Evolutionary conservation across 1,139 yeast species (phyloP).

Genomic region (Scheffersomyces segobiensis): DNA sequence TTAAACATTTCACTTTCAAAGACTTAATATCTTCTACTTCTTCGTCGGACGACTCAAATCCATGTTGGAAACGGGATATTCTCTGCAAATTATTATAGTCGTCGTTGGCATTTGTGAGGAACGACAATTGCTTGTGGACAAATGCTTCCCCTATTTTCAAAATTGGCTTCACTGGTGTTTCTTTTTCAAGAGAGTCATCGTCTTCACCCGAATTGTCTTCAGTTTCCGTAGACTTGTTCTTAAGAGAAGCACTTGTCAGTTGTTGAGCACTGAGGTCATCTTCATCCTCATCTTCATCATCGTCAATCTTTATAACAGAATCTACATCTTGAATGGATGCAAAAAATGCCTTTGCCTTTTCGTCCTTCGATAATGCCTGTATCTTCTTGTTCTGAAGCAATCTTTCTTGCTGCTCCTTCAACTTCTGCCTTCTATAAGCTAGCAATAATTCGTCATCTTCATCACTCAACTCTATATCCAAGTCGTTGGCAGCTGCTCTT

Average conservation of each 20-base stretch:
- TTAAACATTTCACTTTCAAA: constrained; percentile 49
- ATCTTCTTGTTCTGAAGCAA: constrained; percentile 55
- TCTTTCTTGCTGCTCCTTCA: constrained; percentile 55
- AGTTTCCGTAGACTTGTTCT: constrained; percentile 4
- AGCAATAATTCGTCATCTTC: constrained; percentile 65
- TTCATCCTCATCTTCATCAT: constrained; percentile 26
- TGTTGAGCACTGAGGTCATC: constrained; percentile 14
- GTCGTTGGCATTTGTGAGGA: constrained; percentile 44
- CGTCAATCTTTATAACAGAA: constrained; percentile 23
- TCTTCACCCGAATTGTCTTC: constrained; percentile 11
- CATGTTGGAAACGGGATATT: constrained; percentile 40
- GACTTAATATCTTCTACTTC: constrained; percentile 46
- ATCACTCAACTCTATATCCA: constrained; percentile 65
- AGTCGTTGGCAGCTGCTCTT: constrained; percentile 54
- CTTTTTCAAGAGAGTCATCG: constrained; percentile 16
- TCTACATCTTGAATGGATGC: constrained; percentile 60
- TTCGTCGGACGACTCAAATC: constrained; percentile 32
- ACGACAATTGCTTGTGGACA: constrained; percentile 65
- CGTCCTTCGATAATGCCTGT: constrained; percentile 46
- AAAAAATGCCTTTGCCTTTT: constrained; percentile 73
- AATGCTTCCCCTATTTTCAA: constrained; percentile 51
- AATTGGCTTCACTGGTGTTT: constrained; percentile 19
- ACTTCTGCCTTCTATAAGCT: constrained; percentile 52
- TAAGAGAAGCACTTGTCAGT: not conserved
- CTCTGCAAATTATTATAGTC: constrained; percentile 36